Percentiles rank a stretch among this genome's conserved stretches.
Conservation (phyloP, 805 yeast genomes). For the Monosporozyma siamensis region DNA sequence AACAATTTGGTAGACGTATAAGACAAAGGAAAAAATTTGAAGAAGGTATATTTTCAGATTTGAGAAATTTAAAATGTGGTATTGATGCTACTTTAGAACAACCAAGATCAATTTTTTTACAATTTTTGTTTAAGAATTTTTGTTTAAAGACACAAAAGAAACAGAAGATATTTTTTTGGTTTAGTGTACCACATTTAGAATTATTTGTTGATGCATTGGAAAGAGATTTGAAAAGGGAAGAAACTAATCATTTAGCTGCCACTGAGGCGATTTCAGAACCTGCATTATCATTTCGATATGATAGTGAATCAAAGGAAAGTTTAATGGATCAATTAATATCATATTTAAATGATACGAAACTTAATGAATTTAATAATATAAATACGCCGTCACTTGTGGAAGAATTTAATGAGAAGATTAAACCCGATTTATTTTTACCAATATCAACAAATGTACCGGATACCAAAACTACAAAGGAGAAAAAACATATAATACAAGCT, state of each 20-base stretch:
- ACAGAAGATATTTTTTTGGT: conserved; percentile 95
- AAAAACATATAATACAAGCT: background rate
- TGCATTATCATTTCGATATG: conserved; percentile 64
- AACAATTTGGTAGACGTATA: conserved; percentile 80
- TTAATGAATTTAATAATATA: background rate
- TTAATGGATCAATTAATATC: conserved; percentile 44
- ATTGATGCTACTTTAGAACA: conserved; percentile 79
- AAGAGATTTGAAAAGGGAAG: conserved; percentile 78
- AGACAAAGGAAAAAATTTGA: conserved; percentile 88
- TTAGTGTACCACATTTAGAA: conserved; percentile 87
- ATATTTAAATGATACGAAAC: background rate
- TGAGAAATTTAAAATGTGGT: conserved; percentile 78
- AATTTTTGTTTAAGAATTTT: conserved; percentile 73
- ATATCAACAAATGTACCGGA: background rate
- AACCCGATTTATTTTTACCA: background rate
- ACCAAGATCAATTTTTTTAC: conserved; percentile 77
- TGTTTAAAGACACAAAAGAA: conserved; percentile 92
- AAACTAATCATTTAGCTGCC: conserved; percentile 50
- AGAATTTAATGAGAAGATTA: background rate
- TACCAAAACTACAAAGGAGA: background rate
- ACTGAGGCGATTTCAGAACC: conserved; percentile 71
- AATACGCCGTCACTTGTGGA: background rate
- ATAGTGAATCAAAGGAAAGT: conserved; percentile 34
- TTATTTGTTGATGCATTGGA: conserved; percentile 89
- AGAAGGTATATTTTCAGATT: conserved; percentile 89